Conservation (phyloP, 768 basidiomycete species). For the Nevesoporus exiguus region DNA sequence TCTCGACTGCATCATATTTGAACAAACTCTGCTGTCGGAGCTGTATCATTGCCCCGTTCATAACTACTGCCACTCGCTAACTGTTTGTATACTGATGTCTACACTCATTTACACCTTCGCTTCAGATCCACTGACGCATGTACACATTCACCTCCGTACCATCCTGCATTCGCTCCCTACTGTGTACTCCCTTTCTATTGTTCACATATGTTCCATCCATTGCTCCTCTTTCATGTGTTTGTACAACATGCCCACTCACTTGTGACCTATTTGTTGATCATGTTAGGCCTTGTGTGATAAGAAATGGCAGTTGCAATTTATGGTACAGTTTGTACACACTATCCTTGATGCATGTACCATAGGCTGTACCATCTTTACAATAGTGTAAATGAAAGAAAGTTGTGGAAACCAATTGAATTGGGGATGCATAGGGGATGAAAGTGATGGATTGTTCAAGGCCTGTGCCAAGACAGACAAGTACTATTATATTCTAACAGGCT, state of each 20-base stretch:
- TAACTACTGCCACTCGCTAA: constrained; percentile 2
- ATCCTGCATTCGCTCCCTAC: background rate
- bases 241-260: constrained; percentile 10
- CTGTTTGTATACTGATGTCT: background rate
- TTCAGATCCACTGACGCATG: constrained; percentile 3
- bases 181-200: background rate
- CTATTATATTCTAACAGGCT: background rate
- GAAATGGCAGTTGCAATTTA: constrained; percentile 15
- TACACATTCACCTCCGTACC: constrained; percentile 2
- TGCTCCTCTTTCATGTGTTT: constrained; percentile 9
- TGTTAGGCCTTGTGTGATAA: background rate
- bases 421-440: background rate
- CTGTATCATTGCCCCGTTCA: background rate
- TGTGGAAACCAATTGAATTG: background rate
- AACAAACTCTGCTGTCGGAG: background rate
- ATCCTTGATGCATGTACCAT: constrained; percentile 19
- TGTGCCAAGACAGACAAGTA: background rate
- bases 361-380: constrained; percentile 21
- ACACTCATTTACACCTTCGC: constrained; percentile 5
- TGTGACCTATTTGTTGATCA: constrained; percentile 13
- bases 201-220: background rate
- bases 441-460: background rate
- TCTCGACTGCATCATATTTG: background rate
- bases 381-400: constrained; percentile 20
- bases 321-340: constrained; percentile 14